These are phyloP conservation scores for Lepraria neglecta DNA, from an alignment of 495 filamentous ascomycete species.

Conservation along the genomic window DNA sequence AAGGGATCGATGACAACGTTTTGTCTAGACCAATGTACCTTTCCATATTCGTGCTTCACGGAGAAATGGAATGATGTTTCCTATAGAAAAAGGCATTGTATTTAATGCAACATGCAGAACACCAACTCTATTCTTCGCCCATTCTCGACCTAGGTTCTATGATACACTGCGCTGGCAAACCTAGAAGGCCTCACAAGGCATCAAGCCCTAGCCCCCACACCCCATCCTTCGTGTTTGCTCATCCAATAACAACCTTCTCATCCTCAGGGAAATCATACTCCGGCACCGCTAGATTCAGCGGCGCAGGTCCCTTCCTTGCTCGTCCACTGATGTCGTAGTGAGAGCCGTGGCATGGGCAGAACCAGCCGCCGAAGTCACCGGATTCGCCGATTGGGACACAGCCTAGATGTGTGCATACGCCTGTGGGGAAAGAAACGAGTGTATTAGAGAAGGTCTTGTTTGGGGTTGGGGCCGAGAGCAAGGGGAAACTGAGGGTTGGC, in stretches of 20 bases:
- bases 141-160: not conserved
- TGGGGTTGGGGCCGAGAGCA: no score
- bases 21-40: no score
- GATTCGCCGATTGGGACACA: conserved; percentile 99
- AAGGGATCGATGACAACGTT: no score
- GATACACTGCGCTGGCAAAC: conserved; percentile 27
- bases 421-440: conserved; percentile 40
- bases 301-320: conserved; percentile 90
- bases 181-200: not conserved
- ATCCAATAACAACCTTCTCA: conserved; percentile 74
- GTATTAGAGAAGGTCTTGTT: conserved; percentile 9
- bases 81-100: no score
- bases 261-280: conserved; percentile 81
- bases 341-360: conserved; percentile 99
- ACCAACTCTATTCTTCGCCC: not conserved
- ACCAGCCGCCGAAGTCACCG: conserved; percentile 97
- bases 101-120: no score
- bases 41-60: no score
- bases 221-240: not conserved
- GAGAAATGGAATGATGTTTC: no score
- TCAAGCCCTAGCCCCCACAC: not conserved
- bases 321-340: conserved; percentile 99
- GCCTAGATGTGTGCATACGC: conserved; percentile 97
- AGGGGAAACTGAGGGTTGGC: no score
- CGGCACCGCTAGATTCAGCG: conserved; percentile 94